Percentiles rank a stretch among this genome's conserved stretches.
Conservation (phyloP, 73 alveolate genomes). For the Diophrys appendiculata region DNA sequence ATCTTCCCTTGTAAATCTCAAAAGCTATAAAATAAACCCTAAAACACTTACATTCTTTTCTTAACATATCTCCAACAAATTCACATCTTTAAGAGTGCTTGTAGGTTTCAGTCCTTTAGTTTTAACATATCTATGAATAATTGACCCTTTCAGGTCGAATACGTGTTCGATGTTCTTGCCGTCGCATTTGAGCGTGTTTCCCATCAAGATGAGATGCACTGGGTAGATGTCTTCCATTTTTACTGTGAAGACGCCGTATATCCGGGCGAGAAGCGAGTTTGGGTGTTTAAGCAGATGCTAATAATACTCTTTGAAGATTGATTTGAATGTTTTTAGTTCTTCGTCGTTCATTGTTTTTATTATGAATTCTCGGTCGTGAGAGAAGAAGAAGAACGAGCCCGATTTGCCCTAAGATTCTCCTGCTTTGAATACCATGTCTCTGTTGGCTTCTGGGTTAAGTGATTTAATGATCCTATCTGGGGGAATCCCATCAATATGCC, state of each 20-base stretch:
- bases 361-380: conserved; percentile 89
- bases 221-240: conserved; percentile 82
- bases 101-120: conserved; percentile 73
- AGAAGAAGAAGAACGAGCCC: conserved; percentile 95
- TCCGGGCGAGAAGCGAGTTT: conserved; percentile 81
- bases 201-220: conserved; percentile 87
- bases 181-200: conserved; percentile 80
- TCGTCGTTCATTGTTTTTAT: conserved; percentile 90
- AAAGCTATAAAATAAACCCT: too few species aligned
- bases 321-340: conserved; percentile 76
- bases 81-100: conserved; percentile 88
- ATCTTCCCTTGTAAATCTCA: conserved; percentile 26
- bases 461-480: conserved; percentile 23
- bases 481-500: conserved; percentile 44
- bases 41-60: conserved; percentile 49
- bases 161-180: conserved; percentile 76
- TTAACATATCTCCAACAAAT: conserved; percentile 61
- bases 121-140: conserved; percentile 79
- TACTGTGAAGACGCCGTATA: conserved; percentile 92
- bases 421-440: conserved; percentile 69
- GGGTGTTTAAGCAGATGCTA: conserved; percentile 66
- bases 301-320: conserved; percentile 66
- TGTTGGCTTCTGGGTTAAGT: conserved; percentile 34
- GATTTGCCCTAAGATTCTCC: conserved; percentile 84
- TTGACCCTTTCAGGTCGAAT: conserved; percentile 92